Evolutionary conservation across 306 rosid species (phyloP), one percentile per base, ranked within the genome.

Genomic region (Malus sylvestris): DNA sequence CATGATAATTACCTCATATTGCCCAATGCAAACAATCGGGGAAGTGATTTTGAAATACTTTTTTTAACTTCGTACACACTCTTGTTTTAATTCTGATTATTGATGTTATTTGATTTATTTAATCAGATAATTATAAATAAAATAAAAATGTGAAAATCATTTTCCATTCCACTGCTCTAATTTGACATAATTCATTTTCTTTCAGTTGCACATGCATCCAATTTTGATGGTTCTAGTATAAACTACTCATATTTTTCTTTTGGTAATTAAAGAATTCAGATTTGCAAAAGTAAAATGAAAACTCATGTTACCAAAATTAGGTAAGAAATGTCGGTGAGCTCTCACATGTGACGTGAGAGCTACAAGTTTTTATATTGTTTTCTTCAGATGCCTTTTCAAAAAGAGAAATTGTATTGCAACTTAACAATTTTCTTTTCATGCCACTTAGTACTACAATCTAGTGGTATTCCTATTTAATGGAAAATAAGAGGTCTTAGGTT

Each of bases 401-500:
- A 16, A 7, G 18, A 6, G 18, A 51, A 51, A 51, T 51, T 16
- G 55, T 18, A 51, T 15, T 51, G 55, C 18, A 15, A 5, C 55
- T 51, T 5, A 16, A 51, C 20, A 51, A 51, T 15, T 51, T 51
- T 49, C 19, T 15, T 8, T 49, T 49, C 1, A 35, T 6, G 8
- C 0, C 2, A 35, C 2, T 6, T 35, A 35, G 8, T 6, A 35
- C 8, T 35, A 35, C 0, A 0, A 1, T 6, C 8, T 35, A 35
- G 2, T 35, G 2, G 0, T 35, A 35, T 6, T 35, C 0, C 0
- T 6, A 0, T 35, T 35, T 6, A 35, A 0, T 35, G 40, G 2
- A 35, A 35, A 35, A 8, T 35, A 0, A 35, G 8, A 35, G 8
- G 0, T 35, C 40, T 35, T 35, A 35, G 2, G 2, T 35, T 35